A percentile compares a stretch with the other conserved stretches of the same genome.
Evolutionary conservation across 2,329 filamentous ascomycete genomes (phyloP).

Genomic region (Trichophyton benhamiae): DNA sequence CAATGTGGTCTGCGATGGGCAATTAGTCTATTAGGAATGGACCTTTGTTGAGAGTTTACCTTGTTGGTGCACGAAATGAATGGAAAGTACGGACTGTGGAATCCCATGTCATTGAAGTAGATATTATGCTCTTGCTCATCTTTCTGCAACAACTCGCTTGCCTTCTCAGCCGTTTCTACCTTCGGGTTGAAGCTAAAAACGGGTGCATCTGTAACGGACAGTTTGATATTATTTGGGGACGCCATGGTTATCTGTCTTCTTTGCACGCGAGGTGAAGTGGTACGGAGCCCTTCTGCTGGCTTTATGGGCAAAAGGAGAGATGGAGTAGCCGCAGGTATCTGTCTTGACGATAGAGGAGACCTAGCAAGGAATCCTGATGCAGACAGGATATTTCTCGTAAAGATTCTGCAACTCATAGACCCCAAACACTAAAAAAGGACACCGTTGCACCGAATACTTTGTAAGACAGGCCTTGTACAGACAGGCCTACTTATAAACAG

Average conservation of each 20-base stretch:
- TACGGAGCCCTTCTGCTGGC: not conserved
- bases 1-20: conserved; percentile 51
- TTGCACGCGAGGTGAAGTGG: not conserved
- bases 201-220: conserved; percentile 34
- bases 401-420: not conserved
- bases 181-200: conserved; percentile 38
- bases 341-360: not conserved
- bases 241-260: conserved; percentile 31
- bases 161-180: conserved; percentile 48
- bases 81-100: conserved; percentile 44
- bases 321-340: no score
- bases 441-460: not conserved
- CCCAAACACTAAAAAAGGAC: not conserved
- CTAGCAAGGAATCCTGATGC: not conserved
- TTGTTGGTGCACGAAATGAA: not conserved
- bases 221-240: conserved; percentile 35
- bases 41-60: conserved; percentile 7
- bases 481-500: not conserved
- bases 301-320: not conserved
- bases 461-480: not conserved
- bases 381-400: not conserved
- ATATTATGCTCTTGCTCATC: conserved; percentile 65
- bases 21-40: no score
- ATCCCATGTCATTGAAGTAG: conserved; percentile 63
- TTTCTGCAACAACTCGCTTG: conserved; percentile 58